Evolutionary conservation across 1,284 basidiomycete genomes (phyloP), one percentile per base, ranked within the genome.

Genomic region (Ganoderma multipileum): DNA sequence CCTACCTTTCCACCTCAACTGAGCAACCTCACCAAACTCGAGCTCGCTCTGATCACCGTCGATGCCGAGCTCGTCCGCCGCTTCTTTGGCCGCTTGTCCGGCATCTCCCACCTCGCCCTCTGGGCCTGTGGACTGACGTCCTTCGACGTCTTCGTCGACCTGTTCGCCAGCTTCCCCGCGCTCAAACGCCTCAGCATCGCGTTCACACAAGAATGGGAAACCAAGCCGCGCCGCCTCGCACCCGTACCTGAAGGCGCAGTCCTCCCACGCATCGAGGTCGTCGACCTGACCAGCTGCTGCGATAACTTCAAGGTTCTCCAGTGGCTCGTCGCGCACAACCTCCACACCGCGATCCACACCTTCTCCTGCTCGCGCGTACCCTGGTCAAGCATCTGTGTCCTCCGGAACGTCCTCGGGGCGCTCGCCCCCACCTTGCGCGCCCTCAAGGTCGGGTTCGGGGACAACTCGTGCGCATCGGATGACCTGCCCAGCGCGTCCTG

Each of bases 121-220:
- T 72, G 69, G 68, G 71, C 69, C 16, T 72, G 71, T 42, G 66
- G 61, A 16, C 68, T 72, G 47, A 71, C 69, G 28, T 64, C 55
- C 47, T 71, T 72, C 50, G 69, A 70, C 62, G 61, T 71, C 30
- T 72, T 72, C 60, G 62, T 67, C 16, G 69, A 72, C 23, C 62
- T 72, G 42, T 60, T 66, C 64, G n/a, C 61, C 20, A 65, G 69
- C 41, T 70, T 67, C 39, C 65, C 69, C 41, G 30, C 30, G 36
- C 63, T 72, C 28, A 68, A 39, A 28, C 61, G 62, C 18, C 68
- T 72, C 39, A 71, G 52, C 47, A 69, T 72, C 64, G 67, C 71
- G n/a, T 72, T 65, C 64, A 69, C 65, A 2, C 69, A 71, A 23
- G 71, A 72, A n/a, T 72, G 71, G 69, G 71, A 72, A 42, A 64